phyloP scores from a whole-genome alignment of 345 rosid genomes.

The Odontarrhena argentea region DNA sequence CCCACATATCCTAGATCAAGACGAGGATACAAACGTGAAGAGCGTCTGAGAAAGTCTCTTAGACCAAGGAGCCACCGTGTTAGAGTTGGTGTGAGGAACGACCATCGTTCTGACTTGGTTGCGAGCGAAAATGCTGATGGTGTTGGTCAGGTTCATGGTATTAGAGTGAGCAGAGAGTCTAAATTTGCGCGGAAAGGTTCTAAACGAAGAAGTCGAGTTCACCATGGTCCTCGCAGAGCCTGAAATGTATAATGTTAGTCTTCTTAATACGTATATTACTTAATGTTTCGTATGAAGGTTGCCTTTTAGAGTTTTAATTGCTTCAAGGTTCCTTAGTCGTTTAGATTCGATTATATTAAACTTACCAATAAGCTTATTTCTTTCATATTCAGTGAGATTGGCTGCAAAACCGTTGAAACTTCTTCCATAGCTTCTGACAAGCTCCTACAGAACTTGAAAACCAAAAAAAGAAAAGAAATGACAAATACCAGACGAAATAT shows the following conservation, averaged over 20 bases:
- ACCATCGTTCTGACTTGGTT: constrained; percentile 26
- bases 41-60: constrained; percentile 48
- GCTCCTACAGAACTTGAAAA: constrained; percentile 23
- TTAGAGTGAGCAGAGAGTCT: constrained; percentile 50
- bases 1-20: constrained; percentile 1
- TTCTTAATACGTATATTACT: neutral
- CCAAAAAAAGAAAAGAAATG: too few relatives aligned
- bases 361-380: constrained; percentile 42
- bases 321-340: neutral
- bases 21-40: constrained; percentile 38
- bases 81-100: constrained; percentile 43
- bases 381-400: constrained; percentile 34
- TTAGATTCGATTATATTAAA: neutral
- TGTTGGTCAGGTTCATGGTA: constrained; percentile 34
- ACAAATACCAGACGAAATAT: too few relatives aligned
- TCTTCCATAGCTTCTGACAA: constrained; percentile 34
- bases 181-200: constrained; percentile 47
- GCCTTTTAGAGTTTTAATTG: neutral
- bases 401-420: constrained; percentile 41
- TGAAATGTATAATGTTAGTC: neutral
- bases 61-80: constrained; percentile 50
- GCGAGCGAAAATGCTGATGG: constrained; percentile 26
- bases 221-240: constrained; percentile 16
- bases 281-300: neutral
- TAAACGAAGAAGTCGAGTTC: constrained; percentile 19